These are phyloP conservation scores for Theobroma cacao DNA, from an alignment of 345 rosid species.

Conservation along the genomic window DNA sequence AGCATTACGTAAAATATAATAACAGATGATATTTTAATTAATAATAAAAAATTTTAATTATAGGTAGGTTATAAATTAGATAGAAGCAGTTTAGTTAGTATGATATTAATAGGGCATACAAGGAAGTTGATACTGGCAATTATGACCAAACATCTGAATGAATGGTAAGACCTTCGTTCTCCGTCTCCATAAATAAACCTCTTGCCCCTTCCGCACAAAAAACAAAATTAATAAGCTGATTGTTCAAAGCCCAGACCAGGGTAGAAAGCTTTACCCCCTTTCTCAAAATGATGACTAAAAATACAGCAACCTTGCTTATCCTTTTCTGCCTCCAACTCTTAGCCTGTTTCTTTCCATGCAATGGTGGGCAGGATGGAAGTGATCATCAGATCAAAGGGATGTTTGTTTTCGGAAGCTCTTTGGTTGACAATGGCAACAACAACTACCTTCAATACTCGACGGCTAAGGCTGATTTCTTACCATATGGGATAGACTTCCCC, in stretches of 20 bases:
- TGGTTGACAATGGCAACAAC: conserved; percentile 72
- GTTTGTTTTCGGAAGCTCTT: conserved; percentile 71
- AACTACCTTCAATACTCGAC: conserved; percentile 36
- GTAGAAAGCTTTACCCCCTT: neutral
- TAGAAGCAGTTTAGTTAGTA: too few species aligned
- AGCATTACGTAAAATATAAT: too few species aligned
- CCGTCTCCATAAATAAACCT: neutral
- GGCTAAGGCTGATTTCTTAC: conserved; percentile 48
- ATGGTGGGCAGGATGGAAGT: neutral
- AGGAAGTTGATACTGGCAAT: neutral
- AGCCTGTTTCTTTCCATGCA: conserved; percentile 4
- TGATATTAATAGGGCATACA: too few species aligned
- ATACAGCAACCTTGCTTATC: neutral
- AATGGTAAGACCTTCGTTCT: neutral
- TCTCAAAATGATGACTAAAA: neutral
- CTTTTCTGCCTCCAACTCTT: conserved; percentile 14
- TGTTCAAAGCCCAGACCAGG: neutral
- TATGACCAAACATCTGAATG: neutral
- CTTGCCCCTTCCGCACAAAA: neutral
- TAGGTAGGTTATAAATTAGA: too few species aligned
- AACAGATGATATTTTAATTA: too few species aligned
- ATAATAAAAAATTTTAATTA: too few species aligned
- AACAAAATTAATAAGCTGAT: neutral
- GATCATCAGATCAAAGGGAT: conserved; percentile 30
- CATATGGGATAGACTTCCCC: conserved; percentile 61